Evolutionary conservation across 2,329 filamentous ascomycete species (phyloP).

Genomic region (Botrytis pseudocinerea): DNA sequence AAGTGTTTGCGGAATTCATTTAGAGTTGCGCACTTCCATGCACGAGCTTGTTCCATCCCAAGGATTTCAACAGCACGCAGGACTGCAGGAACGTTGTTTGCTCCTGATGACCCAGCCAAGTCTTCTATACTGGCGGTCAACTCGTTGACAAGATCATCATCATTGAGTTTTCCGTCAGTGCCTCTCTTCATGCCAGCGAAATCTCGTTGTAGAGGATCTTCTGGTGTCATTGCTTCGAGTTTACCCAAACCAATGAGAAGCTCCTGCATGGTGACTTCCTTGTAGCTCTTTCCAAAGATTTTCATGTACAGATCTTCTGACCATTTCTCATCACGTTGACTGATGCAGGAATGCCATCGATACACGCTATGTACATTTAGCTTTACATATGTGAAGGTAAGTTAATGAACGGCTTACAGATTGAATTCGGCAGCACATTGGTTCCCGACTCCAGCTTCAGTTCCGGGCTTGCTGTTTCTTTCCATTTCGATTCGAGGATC

Average conservation of each 20-base stretch:
- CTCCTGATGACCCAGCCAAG: constrained; percentile 66
- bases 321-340: constrained; percentile 75
- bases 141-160: constrained; percentile 75
- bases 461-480: constrained; percentile 54
- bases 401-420: constrained; percentile 44
- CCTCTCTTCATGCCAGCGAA: constrained; percentile 67
- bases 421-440: constrained; percentile 86
- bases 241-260: constrained; percentile 63
- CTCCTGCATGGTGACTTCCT: constrained; percentile 51
- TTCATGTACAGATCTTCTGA: constrained; percentile 59
- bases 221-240: constrained; percentile 59
- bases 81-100: constrained; percentile 70
- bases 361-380: constrained; percentile 53
- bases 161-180: constrained; percentile 65
- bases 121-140: constrained; percentile 70
- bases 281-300: constrained; percentile 22
- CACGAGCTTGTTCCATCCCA: constrained; percentile 72
- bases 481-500: constrained; percentile 73
- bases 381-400: background rate
- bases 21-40: constrained; percentile 69
- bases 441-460: constrained; percentile 65
- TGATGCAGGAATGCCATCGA: constrained; percentile 79
- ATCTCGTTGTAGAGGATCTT: constrained; percentile 66
- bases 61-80: constrained; percentile 76
- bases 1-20: constrained; percentile 88